Evolutionary conservation across 1,284 basidiomycete genomes (phyloP).

Genomic region (Trametes pubescens): DNA sequence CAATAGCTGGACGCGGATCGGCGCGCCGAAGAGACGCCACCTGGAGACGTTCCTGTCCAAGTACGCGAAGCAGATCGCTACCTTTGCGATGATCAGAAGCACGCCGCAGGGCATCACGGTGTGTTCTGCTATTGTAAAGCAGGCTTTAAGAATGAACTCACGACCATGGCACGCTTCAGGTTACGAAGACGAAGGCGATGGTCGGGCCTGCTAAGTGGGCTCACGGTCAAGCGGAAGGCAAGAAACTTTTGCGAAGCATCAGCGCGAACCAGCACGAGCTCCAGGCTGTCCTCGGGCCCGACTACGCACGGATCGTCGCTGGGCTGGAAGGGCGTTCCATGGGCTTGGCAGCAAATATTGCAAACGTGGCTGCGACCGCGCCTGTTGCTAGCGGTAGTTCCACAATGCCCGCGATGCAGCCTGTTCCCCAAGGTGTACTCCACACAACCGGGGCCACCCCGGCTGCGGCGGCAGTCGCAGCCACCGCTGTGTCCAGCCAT

Average conservation of each 20-base stretch:
- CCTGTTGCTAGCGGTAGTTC: neutral
- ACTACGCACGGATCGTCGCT: conserved; percentile 7
- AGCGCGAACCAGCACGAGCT: conserved; percentile 4
- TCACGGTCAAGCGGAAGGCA: neutral
- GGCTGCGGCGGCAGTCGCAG: neutral
- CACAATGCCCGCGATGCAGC: neutral
- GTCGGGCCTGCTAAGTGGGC: neutral
- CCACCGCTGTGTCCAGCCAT: neutral
- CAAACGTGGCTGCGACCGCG: neutral
- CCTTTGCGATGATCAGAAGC: neutral
- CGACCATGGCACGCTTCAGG: neutral
- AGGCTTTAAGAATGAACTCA: neutral
- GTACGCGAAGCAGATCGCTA: neutral
- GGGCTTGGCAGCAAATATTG: neutral
- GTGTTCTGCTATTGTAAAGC: neutral
- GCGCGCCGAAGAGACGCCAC: neutral
- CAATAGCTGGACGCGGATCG: conserved; percentile 4
- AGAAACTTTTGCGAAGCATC: conserved; percentile 1
- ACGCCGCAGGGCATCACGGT: neutral
- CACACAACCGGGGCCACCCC: neutral
- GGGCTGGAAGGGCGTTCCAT: neutral
- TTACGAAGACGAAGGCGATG: conserved; percentile 2
- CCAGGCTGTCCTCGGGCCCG: neutral
- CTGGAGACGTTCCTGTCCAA: neutral
- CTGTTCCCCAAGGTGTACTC: too few relatives aligned